Evolutionary conservation across 1,139 yeast genomes (phyloP).

Genomic region (Trichomonascaceae sp.): DNA sequence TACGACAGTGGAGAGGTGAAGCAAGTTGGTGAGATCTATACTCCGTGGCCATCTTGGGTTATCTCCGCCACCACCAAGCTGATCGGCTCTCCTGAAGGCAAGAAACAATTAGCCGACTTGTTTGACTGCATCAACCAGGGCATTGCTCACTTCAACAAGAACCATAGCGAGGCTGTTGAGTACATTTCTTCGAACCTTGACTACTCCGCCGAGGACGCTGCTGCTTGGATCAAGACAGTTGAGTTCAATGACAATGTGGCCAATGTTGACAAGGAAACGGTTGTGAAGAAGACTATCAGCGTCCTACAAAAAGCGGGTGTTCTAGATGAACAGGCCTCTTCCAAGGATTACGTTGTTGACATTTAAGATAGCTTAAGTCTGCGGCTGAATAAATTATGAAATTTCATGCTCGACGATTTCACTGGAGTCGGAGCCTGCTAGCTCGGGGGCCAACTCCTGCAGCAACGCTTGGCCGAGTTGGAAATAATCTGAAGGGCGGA

Average conservation of each 20-base stretch:
- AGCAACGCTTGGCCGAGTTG: conserved; percentile 19
- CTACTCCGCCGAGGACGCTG: conserved; percentile 65
- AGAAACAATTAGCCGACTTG: conserved; percentile 30
- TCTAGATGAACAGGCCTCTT: conserved; percentile 17
- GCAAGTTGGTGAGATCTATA: conserved; percentile 73
- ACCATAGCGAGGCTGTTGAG: conserved; percentile 53
- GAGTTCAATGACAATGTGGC: conserved; percentile 41
- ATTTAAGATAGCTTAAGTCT: too few relatives aligned
- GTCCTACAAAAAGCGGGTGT: conserved; percentile 55
- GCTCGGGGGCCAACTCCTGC: too few relatives aligned
- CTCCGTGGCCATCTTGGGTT: conserved; percentile 98
- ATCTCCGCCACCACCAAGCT: conserved; percentile 39
- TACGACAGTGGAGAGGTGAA: conserved; percentile 71
- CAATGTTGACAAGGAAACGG: conserved; percentile 36
- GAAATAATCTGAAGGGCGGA: conserved; percentile 64
- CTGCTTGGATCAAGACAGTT: conserved; percentile 70
- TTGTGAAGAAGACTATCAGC: conserved; percentile 43
- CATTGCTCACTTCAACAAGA: conserved; percentile 43
- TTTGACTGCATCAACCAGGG: conserved; percentile 51
- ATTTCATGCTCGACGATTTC: too few relatives aligned
- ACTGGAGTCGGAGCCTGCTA: too few relatives aligned
- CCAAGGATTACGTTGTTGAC: conserved; percentile 9
- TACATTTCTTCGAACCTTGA: conserved; percentile 58
- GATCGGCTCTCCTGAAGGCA: conserved; percentile 16
- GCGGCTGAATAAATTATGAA: too few relatives aligned